Evolutionary conservation across 768 basidiomycete species (phyloP), one percentile per base, ranked within the genome.

Genomic region (Flagelloscypha sp.): DNA sequence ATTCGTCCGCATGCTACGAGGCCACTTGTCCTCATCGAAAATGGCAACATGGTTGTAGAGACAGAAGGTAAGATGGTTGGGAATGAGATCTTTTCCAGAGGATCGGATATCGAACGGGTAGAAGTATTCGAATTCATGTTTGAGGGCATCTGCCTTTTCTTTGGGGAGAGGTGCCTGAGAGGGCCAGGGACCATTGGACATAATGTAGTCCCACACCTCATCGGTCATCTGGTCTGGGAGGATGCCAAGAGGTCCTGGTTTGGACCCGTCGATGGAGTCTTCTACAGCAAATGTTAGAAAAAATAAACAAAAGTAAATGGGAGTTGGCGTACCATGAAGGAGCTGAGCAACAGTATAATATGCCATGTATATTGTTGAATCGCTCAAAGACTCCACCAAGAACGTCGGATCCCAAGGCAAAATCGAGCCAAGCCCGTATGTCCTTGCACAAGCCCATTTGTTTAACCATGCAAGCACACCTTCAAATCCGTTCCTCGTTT

Each of bases 391-490:
- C 59, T 99, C 95, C 29, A 99, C 93, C 53, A 98, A 69, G 73
- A 93, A 97, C 35, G 87, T 79, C 12, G 83, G 84, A 53, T 98
- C 95, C 93, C 94, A 99, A 2, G 95, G 95, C 40, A 99, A 64
- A 50, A 84, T 84, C 2, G 93, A 90, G 13, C 95, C 95, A 48
- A 99, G 68, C 36, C 95, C 95, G 55, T 93, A 98, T 5, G 87
- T 89, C 24, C 95, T 75, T n/a, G 95, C 94, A 57, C 95, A 99
- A 2, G 95, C 95, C 95, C 95, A 99, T 58, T 99, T 75, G 51
- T 90, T 90, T 62, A 99, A 64, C 95, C 95, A 99, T 33, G 76
- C 83, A 52, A 99, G 65, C 6, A 86, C 88, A 44, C 78, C 80
- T 58, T 95, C 87, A 52, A 98, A 98, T 2, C 72, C 75, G 60